These are phyloP conservation scores for Luffa acutangula DNA, from an alignment of 306 rosid genomes.

Conservation along the genomic window DNA sequence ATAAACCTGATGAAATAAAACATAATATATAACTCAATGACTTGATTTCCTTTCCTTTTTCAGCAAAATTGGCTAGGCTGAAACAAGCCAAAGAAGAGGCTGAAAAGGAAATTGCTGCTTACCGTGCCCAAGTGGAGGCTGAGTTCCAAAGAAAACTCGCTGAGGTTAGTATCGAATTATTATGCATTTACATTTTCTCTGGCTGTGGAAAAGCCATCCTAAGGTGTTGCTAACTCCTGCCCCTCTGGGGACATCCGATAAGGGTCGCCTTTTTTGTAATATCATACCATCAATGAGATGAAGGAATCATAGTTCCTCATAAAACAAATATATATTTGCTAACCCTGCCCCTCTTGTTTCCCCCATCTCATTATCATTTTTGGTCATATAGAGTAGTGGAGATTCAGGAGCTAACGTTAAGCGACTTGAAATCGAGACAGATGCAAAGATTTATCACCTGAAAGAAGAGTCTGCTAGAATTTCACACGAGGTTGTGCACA, in stretches of 20 bases:
- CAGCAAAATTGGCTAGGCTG: conserved; percentile 82
- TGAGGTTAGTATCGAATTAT: conserved; percentile 34
- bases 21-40: background rate
- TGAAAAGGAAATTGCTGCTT: conserved; percentile 64
- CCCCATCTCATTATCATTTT: background rate
- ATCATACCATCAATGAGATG: background rate
- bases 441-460: conserved; percentile 53
- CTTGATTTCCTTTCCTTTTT: conserved; percentile 8
- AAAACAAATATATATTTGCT: background rate
- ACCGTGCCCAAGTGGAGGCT: conserved; percentile 65
- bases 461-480: conserved; percentile 51
- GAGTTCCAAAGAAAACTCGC: conserved; percentile 74
- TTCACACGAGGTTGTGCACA: conserved; percentile 54
- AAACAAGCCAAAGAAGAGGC: conserved; percentile 98
- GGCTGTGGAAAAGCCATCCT: background rate
- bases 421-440: conserved; percentile 83
- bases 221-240: background rate
- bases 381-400: conserved; percentile 59
- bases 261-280: background rate
- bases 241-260: background rate
- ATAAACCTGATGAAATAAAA: background rate
- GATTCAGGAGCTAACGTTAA: conserved; percentile 95
- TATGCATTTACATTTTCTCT: background rate
- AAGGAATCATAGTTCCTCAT: background rate
- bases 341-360: background rate